Conservation (phyloP, 306 rosid genomes). For the Macrotyloma uniflorum region DNA sequence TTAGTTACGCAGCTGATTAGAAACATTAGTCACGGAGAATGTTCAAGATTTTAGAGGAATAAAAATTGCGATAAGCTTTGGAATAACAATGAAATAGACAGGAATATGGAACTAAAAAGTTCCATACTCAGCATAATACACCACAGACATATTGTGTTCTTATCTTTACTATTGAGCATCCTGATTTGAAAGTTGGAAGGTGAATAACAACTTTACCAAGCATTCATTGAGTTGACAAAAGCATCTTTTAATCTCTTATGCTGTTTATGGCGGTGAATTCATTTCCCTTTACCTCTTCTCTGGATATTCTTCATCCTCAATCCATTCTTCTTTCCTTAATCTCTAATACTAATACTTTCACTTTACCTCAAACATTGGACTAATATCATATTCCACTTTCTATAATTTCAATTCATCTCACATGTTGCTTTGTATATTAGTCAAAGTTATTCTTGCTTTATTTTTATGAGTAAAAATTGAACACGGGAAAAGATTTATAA, state of each 20-base stretch:
- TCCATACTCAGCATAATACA: neutral
- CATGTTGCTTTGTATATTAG: too few relatives aligned
- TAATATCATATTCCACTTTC: neutral
- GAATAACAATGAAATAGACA: neutral
- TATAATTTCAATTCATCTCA: neutral
- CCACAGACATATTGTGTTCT: neutral
- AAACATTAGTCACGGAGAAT: neutral
- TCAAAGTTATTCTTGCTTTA: too few relatives aligned
- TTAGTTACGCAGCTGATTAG: neutral
- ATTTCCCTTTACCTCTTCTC: neutral
- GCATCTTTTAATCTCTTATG: neutral
- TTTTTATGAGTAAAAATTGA: too few relatives aligned
- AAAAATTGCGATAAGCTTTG: neutral
- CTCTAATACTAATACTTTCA: neutral
- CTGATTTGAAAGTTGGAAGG: neutral
- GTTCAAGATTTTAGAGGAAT: neutral
- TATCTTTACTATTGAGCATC: neutral
- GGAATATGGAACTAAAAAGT: neutral
- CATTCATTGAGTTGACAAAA: neutral
- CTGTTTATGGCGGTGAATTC: neutral
- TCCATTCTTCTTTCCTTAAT: neutral
- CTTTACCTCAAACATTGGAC: neutral
- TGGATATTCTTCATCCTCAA: neutral
- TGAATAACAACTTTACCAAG: neutral
- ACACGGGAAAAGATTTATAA: too few relatives aligned